Evolutionary conservation across 371 early-diverging fungal species (phyloP), one percentile per base, ranked within the genome.

Genomic region (Mortierella sp.): DNA sequence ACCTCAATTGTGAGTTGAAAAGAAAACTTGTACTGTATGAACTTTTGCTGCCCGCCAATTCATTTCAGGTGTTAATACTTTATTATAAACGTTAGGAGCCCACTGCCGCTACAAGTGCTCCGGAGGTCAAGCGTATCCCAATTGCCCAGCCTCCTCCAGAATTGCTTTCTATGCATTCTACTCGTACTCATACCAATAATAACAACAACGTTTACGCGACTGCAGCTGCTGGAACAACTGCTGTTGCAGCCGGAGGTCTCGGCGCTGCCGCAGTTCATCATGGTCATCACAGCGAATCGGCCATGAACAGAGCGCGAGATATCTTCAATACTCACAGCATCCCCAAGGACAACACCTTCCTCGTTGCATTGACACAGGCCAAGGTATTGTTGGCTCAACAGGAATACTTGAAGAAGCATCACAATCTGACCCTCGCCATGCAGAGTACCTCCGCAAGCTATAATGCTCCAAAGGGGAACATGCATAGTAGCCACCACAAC

Each of bases 261-360:
- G 43, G 43, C 5, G 32, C 9, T 57, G 58, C 26, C 9, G 0
- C 30, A 3, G 2, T 12, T 26, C 43, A 14, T 40, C 43, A 40
- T 4, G 30, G 30, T 30, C 30, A 30, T 4, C 30, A 30, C 30
- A 30, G 30, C 30, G 30, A 30, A 30, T 10, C 37, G 22, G 24
- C 16, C 5, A 49, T 16, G 32, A 49, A 28, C 1, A 64, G 32
- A 4, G 3, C 22, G 1, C 24, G 6, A 18, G 54, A 64, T 64
- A 28, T 26, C 40, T 57, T 18, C 51, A 2, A 9, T 49, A 45
- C 16, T 59, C 65, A 30, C 61, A 30, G 22, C 16, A 35, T 49
- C 58, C 60, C 72, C 54, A 68, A 68, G 28, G 68, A 77, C 39
- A 69, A 54, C 51, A 61, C 66, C 1, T 45, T 47, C 66, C 45